phyloP scores from a whole-genome alignment of 2,329 filamentous ascomycete genomes.

The Xylogone sp. region DNA sequence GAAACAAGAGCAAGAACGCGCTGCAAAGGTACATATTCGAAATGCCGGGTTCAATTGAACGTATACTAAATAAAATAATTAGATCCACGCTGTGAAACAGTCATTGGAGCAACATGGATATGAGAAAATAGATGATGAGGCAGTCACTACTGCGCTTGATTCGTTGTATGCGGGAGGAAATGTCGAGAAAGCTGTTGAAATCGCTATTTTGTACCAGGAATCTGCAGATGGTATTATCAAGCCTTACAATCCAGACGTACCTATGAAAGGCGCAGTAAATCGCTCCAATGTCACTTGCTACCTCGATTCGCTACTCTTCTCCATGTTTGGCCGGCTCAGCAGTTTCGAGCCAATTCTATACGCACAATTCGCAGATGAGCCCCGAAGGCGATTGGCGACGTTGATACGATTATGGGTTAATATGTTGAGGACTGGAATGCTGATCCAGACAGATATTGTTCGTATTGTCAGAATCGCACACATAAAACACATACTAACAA shows the following conservation, averaged over 20 bases:
- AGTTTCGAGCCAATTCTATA: conserved; percentile 93
- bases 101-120: conserved; percentile 50
- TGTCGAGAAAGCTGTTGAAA: conserved; percentile 67
- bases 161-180: conserved; percentile 66
- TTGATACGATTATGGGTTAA: conserved; percentile 90
- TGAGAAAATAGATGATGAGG: conserved; percentile 52
- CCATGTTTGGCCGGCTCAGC: conserved; percentile 89
- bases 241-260: conserved; percentile 66
- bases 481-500: conserved; percentile 10
- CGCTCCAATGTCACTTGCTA: conserved; percentile 88
- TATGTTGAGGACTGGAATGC: conserved; percentile 75
- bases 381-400: conserved; percentile 68
- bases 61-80: conserved; percentile 6
- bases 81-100: conserved; percentile 50
- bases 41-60: not conserved
- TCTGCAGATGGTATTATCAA: conserved; percentile 76
- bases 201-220: conserved; percentile 75
- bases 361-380: conserved; percentile 69
- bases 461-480: not conserved
- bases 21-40: conserved; percentile 31
- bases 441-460: conserved; percentile 83
- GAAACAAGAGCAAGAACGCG: conserved; percentile 51
- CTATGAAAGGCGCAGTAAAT: conserved; percentile 83
- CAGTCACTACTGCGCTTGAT: conserved; percentile 58
- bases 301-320: conserved; percentile 84